Percentiles rank a stretch among this genome's conserved stretches.
Conservation (phyloP, 805 yeast genomes). For the Cyberlindnera euphorbiae region DNA sequence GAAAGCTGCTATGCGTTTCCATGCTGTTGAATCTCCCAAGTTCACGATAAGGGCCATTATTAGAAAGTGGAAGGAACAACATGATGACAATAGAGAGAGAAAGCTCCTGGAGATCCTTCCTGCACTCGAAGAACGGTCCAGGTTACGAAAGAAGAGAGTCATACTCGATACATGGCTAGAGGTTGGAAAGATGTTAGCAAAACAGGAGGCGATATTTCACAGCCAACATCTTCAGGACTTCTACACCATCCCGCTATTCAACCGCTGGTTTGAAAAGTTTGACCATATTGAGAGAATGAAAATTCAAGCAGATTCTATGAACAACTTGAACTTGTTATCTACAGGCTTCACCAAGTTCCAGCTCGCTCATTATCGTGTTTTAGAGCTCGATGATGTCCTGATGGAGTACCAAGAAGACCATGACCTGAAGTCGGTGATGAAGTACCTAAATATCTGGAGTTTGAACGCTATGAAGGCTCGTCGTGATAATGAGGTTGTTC, state of each 20-base stretch:
- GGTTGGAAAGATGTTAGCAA: background rate
- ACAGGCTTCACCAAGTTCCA: slow-evolving; percentile 25
- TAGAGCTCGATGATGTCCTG: slow-evolving; percentile 16
- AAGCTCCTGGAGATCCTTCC: slow-evolving; percentile 1
- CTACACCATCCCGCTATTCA: slow-evolving; percentile 7
- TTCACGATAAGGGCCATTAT: background rate
- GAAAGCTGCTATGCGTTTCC: slow-evolving; percentile 2
- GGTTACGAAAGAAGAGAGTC: background rate
- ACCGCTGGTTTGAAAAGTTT: slow-evolving; percentile 16
- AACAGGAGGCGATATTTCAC: slow-evolving; percentile 9
- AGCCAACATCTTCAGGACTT: slow-evolving; percentile 2
- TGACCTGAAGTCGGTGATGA: slow-evolving; percentile 21
- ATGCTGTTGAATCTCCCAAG: background rate
- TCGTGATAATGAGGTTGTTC: slow-evolving; percentile 31
- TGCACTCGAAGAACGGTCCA: background rate
- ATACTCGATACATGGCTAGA: slow-evolving; percentile 12
- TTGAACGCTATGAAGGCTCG: slow-evolving; percentile 28
- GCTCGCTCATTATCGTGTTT: slow-evolving; percentile 10
- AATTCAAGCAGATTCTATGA: slow-evolving; percentile 22
- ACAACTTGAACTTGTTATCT: slow-evolving; percentile 21
- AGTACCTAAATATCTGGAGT: slow-evolving; percentile 31
- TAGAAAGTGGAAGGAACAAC: slow-evolving; percentile 8
- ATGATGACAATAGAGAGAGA: slow-evolving; percentile 5
- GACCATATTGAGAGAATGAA: slow-evolving; percentile 11
- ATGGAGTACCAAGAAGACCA: slow-evolving; percentile 22